phyloP scores from a whole-genome alignment of 1,284 basidiomycete genomes.

The Ganoderma lingzhi region DNA sequence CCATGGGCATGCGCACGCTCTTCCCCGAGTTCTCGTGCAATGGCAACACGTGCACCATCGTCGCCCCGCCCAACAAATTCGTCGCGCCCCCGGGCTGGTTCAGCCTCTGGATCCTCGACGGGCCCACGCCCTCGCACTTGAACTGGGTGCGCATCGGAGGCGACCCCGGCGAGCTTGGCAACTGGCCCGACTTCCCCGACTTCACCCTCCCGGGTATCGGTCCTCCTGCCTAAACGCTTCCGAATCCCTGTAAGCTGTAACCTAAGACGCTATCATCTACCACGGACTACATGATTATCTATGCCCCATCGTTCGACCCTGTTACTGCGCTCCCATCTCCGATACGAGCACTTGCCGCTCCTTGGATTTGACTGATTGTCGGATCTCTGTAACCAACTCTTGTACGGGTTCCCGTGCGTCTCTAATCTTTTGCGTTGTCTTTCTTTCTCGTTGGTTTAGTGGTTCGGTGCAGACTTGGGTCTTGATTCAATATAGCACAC shows the following conservation, averaged over 20 bases:
- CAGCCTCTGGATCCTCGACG: conserved; percentile 75
- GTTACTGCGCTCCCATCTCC: background rate
- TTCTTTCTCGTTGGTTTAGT: too few relatives aligned
- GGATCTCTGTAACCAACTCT: background rate
- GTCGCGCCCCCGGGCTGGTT: conserved; percentile 82
- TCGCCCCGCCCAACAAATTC: conserved; percentile 70
- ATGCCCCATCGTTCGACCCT: too few relatives aligned
- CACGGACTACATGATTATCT: background rate
- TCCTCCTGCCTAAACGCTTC: conserved; percentile 19
- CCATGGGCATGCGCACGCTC: conserved; percentile 74
- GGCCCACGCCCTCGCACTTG: conserved; percentile 76
- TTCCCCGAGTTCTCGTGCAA: conserved; percentile 73
- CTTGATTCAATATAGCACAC: background rate
- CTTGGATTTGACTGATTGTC: background rate
- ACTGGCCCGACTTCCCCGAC: conserved; percentile 72
- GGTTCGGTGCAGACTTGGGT: too few relatives aligned
- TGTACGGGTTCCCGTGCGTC: background rate
- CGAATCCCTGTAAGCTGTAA: conserved; percentile 6
- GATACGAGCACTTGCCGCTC: background rate
- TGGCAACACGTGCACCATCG: conserved; percentile 70
- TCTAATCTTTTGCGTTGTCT: background rate
- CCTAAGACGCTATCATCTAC: too few relatives aligned
- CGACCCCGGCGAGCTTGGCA: conserved; percentile 69
- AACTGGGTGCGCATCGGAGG: conserved; percentile 80
- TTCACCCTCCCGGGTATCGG: conserved; percentile 66